Evolutionary conservation across 805 yeast genomes (phyloP).

Genomic region (Lachancea sp.): DNA sequence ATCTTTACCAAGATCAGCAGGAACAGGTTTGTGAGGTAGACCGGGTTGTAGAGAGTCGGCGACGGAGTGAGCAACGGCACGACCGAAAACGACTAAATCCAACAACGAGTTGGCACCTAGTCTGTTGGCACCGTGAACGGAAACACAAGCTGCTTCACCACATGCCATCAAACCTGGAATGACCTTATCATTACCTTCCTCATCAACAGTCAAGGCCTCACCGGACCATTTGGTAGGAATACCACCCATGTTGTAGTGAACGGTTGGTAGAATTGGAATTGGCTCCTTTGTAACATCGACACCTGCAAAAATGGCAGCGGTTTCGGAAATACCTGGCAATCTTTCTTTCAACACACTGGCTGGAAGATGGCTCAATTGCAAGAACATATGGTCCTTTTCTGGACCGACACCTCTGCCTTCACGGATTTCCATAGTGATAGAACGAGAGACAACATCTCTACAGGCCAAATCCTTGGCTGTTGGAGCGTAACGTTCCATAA

Average conservation of each 20-base stretch:
- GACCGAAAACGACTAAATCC: conserved; percentile 95
- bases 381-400: conserved; percentile 86
- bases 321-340: conserved; percentile 98
- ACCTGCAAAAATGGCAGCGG: conserved; percentile 97
- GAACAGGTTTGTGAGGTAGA: conserved; percentile 72
- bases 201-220: conserved; percentile 81
- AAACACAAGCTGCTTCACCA: conserved; percentile 99
- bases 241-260: conserved; percentile 99
- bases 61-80: conserved; percentile 94
- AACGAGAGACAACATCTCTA: conserved; percentile 96
- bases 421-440: conserved; percentile 96
- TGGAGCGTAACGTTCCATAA: conserved; percentile 99
- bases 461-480: conserved; percentile 97
- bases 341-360: conserved; percentile 88
- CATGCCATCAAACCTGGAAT: conserved; percentile 94
- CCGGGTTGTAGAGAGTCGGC: conserved; percentile 82
- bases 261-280: conserved; percentile 96
- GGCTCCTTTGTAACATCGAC: conserved; percentile 99
- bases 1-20: conserved; percentile 83
- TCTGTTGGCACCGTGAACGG: conserved; percentile 99
- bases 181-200: conserved; percentile 79
- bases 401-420: conserved; percentile 99
- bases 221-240: conserved; percentile 97
- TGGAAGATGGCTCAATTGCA: conserved; percentile 92
- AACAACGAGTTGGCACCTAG: conserved; percentile 96